These are phyloP conservation scores for Trichophyton mentagrophytes DNA, from an alignment of 2,329 filamentous ascomycete species.

Conservation along the genomic window DNA sequence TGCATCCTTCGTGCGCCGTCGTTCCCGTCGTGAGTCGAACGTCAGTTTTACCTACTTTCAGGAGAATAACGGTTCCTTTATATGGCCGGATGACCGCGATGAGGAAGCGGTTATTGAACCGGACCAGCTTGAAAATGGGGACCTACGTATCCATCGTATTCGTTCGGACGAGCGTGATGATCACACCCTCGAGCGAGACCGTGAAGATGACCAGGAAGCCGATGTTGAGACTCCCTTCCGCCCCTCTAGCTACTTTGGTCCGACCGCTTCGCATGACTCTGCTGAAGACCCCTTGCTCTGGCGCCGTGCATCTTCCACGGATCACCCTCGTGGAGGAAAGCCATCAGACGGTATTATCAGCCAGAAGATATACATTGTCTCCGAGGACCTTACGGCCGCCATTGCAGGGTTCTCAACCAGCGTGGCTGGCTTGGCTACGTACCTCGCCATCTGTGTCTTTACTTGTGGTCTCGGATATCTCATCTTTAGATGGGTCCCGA, in stretches of 20 bases:
- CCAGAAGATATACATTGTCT: slow-evolving; percentile 87
- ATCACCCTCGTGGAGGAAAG: slow-evolving; percentile 40
- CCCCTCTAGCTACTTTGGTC: slow-evolving; percentile 7
- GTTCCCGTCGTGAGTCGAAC: slow-evolving; percentile 66
- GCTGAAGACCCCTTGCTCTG: slow-evolving; percentile 52
- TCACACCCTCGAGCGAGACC: background rate
- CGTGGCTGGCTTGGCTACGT: slow-evolving; percentile 52
- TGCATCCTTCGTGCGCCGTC: slow-evolving; percentile 79
- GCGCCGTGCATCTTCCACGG: slow-evolving; percentile 56
- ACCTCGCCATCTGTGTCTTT: slow-evolving; percentile 55
- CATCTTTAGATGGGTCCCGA: slow-evolving; percentile 76
- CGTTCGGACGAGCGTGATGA: slow-evolving; percentile 20
- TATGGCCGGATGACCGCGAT: slow-evolving; percentile 42
- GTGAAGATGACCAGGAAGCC: slow-evolving; percentile 14
- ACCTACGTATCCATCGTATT: slow-evolving; percentile 17
- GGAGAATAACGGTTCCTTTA: slow-evolving; percentile 50
- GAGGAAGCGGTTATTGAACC: slow-evolving; percentile 33
- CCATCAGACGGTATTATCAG: slow-evolving; percentile 45
- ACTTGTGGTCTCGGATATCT: slow-evolving; percentile 72
- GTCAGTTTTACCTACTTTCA: slow-evolving; percentile 82
- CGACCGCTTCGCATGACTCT: slow-evolving; percentile 31
- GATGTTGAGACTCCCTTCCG: slow-evolving; percentile 5
- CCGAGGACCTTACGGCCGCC: slow-evolving; percentile 87
- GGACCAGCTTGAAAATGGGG: slow-evolving; percentile 26
- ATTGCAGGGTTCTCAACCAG: slow-evolving; percentile 84